Base-by-base conservation (phyloP, 208 protist species). In the Giardia muris region DNA sequence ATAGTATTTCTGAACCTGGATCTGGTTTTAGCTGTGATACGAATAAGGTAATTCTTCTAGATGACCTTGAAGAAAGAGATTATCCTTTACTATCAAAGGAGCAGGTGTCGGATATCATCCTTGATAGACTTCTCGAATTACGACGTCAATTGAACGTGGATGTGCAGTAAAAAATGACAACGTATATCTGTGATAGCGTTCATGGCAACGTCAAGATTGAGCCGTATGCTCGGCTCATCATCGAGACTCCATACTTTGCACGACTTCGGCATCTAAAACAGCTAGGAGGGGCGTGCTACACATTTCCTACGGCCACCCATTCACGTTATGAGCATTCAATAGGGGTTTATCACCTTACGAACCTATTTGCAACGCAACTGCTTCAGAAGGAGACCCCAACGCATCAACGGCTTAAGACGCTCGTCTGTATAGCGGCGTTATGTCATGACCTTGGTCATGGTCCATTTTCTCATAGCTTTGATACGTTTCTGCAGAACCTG, bases 361-460 rank as follows among this genome's bases (percentile, higher is more conserved):
- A 76, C 0, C 30, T 43, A 48, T 4, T 90, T 3, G n/a, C 91
- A 0, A 22, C 48, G 0, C 67, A 48, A 39, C 43, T 94, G 0
- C 42, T 46, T 44, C 42, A 4, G 0, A 1, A 89, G 3, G 91
- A 94, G 47, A 91, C 89, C 1, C 87, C 93, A 46, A 46, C 91
- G 0, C n/a, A 45, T 0, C 87, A 93, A 43, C 46, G 0, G 0
- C 42, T 76, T 0, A 43, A 30, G 2, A 67, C 67, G 39, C 57
- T 93, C 0, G 92, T 94, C 0, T 57, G 43, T 46, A 42, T 95
- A 0, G 94, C 94, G n/a, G 94, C 90, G 0, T 48, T 94, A 2
- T 87, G 46, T n/a, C 94, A 95, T 87, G 94, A 95, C 47, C 91
- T 95, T 1, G 94, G 94, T 22, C 94, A 95, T 87, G 93, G 94